A percentile compares a stretch with the other conserved stretches of the same genome.
Conservation (phyloP, 1,139 yeast genomes). For the Pneumocystis canis region DNA sequence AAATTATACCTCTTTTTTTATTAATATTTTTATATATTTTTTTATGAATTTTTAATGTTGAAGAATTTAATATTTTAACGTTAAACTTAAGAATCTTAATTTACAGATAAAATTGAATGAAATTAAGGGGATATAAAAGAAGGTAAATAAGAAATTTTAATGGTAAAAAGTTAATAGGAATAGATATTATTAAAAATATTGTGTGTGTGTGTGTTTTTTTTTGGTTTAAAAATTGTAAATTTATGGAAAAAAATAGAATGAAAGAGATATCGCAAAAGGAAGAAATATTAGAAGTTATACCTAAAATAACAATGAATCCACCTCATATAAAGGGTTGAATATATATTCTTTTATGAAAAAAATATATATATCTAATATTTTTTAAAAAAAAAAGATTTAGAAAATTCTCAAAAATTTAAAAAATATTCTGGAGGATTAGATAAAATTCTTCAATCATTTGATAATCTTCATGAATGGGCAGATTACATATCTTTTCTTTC, state of each 20-base stretch:
- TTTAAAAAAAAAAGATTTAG: slow-evolving; percentile 1
- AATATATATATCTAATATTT: background rate
- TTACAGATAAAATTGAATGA: background rate
- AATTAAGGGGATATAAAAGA: background rate
- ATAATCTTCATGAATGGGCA: slow-evolving; percentile 93
- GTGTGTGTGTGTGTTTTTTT: background rate
- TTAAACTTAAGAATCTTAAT: too few relatives aligned
- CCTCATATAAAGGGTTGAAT: background rate
- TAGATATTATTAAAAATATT: background rate
- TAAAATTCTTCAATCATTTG: slow-evolving; percentile 64
- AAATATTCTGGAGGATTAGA: slow-evolving; percentile 54
- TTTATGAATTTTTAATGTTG: background rate
- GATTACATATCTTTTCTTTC: slow-evolving; percentile 84
- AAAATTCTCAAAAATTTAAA: slow-evolving; percentile 42
- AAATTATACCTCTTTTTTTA: background rate
- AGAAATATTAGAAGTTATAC: background rate
- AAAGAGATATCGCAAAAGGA: background rate
- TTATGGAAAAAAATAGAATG: background rate
- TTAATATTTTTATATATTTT: background rate
- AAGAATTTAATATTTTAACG: too few relatives aligned
- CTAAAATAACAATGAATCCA: background rate
- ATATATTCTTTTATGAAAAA: background rate
- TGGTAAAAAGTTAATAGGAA: too few relatives aligned
- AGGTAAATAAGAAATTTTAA: too few relatives aligned
- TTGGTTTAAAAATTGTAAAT: background rate